These are phyloP conservation scores for Phytopythium chamaehyphon DNA, from an alignment of 352 stramenopile genomes.

Conservation along the genomic window DNA sequence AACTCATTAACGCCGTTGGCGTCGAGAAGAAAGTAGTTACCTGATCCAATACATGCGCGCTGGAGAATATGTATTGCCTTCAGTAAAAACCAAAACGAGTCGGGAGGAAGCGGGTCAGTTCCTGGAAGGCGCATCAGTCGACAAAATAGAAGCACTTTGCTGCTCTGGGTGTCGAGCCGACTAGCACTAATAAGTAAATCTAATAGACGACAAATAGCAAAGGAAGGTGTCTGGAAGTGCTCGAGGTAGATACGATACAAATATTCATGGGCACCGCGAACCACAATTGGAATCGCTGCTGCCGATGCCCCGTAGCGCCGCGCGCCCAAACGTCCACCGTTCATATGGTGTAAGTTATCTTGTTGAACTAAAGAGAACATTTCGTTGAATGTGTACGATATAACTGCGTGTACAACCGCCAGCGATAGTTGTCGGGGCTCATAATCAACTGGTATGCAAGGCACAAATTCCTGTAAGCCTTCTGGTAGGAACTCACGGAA, in stretches of 20 bases:
- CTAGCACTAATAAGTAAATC: slow-evolving; percentile 40
- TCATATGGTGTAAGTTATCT: slow-evolving; percentile 1
- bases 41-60: slow-evolving; percentile 25
- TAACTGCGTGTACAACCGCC: slow-evolving; percentile 25
- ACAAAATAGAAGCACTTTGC: slow-evolving; percentile 51
- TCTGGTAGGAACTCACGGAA: slow-evolving; percentile 29
- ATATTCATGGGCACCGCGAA: slow-evolving; percentile 31
- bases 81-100: slow-evolving; percentile 54
- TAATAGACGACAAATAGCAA: slow-evolving; percentile 33
- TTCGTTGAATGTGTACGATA: slow-evolving; percentile 48
- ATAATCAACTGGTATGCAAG: slow-evolving; percentile 29
- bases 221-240: slow-evolving; percentile 35
- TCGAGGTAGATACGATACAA: slow-evolving; percentile 48
- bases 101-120: slow-evolving; percentile 24
- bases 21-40: slow-evolving; percentile 46
- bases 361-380: slow-evolving; percentile 35
- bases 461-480: slow-evolving; percentile 24
- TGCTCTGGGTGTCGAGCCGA: slow-evolving; percentile 51
- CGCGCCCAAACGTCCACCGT: background rate
- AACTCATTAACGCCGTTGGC: slow-evolving; percentile 43
- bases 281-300: background rate
- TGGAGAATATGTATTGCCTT: slow-evolving; percentile 45
- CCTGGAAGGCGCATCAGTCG: slow-evolving; percentile 33
- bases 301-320: background rate
- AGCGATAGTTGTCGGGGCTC: slow-evolving; percentile 33